Conservation (phyloP, 2,329 filamentous ascomycete species). For the Arthrobotrys iridis region DNA sequence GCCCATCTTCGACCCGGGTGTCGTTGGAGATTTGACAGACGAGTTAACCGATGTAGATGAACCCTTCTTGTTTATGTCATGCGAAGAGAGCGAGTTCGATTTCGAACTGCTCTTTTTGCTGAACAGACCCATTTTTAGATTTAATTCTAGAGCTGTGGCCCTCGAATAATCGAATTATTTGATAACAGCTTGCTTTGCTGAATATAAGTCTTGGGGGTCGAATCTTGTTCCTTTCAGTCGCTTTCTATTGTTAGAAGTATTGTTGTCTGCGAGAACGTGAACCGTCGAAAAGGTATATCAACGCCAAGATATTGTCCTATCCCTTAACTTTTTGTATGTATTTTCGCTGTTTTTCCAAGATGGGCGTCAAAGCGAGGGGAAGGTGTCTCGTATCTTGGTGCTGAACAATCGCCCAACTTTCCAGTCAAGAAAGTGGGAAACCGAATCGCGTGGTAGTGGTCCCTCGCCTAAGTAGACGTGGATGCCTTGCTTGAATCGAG, state of each 20-base stretch:
- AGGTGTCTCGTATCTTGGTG: constrained; percentile 32
- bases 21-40: constrained; percentile 61
- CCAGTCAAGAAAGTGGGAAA: constrained; percentile 45
- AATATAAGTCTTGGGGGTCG: neutral
- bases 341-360: constrained; percentile 26
- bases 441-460: constrained; percentile 2
- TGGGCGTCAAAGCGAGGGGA: constrained; percentile 42
- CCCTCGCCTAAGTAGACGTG: constrained; percentile 29
- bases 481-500: constrained; percentile 23
- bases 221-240: neutral
- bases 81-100: constrained; percentile 63
- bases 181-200: neutral
- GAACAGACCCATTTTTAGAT: constrained; percentile 65
- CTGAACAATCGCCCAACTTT: constrained; percentile 10
- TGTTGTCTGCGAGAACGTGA: constrained; percentile 8
- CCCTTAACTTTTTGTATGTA: constrained; percentile 24
- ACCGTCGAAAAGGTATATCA: constrained; percentile 5
- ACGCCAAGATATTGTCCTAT: constrained; percentile 3
- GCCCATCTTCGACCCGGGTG: constrained; percentile 56
- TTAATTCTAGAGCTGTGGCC: neutral
- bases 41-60: constrained; percentile 64
- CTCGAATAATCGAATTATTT: neutral
- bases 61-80: constrained; percentile 64
- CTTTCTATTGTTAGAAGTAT: neutral
- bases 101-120: constrained; percentile 64